Conservation (phyloP, 2,329 filamentous ascomycete species). For the Alternaria ventricosa region DNA sequence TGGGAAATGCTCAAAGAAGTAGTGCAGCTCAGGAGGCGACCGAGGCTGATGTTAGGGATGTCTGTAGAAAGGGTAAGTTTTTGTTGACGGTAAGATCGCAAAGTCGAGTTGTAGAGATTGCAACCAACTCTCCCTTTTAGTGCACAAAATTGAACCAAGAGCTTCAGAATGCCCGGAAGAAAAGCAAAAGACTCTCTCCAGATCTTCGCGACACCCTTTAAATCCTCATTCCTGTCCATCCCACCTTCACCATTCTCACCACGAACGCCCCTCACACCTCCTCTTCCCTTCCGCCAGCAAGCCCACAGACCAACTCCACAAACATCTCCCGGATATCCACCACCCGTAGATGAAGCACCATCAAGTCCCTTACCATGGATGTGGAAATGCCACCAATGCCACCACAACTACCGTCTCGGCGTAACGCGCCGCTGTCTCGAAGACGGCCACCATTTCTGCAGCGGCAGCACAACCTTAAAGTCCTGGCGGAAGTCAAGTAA, state of each 20-base stretch:
- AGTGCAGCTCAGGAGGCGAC: background rate
- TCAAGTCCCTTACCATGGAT: conserved; percentile 53
- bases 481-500: conserved; percentile 30
- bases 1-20: conserved; percentile 1
- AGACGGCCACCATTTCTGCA: conserved; percentile 62
- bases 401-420: conserved; percentile 54
- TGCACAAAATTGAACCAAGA: background rate
- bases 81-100: background rate
- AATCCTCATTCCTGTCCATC: conserved; percentile 52
- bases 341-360: conserved; percentile 26
- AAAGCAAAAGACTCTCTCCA: conserved; percentile 7
- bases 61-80: background rate
- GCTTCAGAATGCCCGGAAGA: background rate
- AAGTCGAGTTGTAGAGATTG: background rate
- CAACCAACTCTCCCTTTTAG: too few species aligned
- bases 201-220: conserved; percentile 51
- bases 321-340: conserved; percentile 18
- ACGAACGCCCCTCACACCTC: conserved; percentile 29
- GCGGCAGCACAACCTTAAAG: conserved; percentile 52
- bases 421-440: conserved; percentile 61
- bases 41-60: background rate
- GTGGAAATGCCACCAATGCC: conserved; percentile 62
- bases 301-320: background rate
- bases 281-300: background rate
- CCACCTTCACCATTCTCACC: conserved; percentile 55